A percentile compares a stretch with the other conserved stretches of the same genome.
These are phyloP conservation scores for Paraphaeosphaeria sporulosa DNA, from an alignment of 2,329 filamentous ascomycete species.

Conservation along the genomic window DNA sequence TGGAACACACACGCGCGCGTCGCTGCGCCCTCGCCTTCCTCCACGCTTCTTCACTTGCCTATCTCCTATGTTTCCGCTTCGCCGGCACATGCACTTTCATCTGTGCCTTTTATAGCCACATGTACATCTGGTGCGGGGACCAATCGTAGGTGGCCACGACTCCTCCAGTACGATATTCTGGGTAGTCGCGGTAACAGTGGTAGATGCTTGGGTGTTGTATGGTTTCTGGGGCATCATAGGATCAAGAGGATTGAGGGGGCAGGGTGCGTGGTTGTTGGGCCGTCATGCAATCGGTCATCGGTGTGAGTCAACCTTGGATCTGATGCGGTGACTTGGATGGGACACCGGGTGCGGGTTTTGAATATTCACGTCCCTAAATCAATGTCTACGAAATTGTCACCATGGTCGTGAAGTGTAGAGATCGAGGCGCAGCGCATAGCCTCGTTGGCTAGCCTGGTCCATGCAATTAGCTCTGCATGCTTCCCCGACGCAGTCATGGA, in stretches of 20 bases:
- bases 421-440: not conserved
- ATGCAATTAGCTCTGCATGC: not conserved
- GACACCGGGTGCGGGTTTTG: not conserved
- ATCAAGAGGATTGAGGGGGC: not conserved
- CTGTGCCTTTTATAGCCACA: not conserved
- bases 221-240: not conserved
- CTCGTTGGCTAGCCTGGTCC: not conserved
- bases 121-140: not conserved
- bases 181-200: not conserved
- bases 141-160: slow-evolving; percentile 9
- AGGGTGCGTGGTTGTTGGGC: slow-evolving; percentile 4
- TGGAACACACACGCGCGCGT: slow-evolving; percentile 20
- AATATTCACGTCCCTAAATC: not conserved
- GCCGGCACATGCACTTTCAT: not conserved
- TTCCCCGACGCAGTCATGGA: too few relatives aligned
- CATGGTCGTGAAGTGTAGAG: not conserved
- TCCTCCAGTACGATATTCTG: not conserved
- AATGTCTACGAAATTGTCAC: not conserved
- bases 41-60: not conserved
- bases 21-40: slow-evolving; percentile 10
- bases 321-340: not conserved
- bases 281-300: not conserved
- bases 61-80: not conserved
- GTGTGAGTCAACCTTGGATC: not conserved
- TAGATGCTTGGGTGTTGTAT: not conserved